Base-by-base conservation (phyloP, 1,284 basidiomycete genomes). In the Entoloma clypeatum region DNA sequence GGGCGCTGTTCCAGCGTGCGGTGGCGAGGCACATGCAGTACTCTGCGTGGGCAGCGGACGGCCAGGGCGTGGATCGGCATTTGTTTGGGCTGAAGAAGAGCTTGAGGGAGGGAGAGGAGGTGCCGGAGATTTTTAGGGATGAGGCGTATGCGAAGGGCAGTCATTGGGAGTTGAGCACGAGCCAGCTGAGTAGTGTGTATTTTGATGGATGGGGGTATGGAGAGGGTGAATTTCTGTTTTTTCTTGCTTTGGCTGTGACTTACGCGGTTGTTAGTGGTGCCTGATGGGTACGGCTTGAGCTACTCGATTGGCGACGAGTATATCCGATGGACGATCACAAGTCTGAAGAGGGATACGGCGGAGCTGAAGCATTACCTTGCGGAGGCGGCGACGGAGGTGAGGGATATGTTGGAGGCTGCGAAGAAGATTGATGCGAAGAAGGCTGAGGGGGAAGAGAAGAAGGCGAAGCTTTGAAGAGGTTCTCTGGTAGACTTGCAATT, bases 161-260 rank as follows among this genome's bases (percentile, higher is more conserved):
- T 40, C 89, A 93, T 61, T 99, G 95, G 96, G 87, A 93, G 64
- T 67, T 99, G 51, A 90, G 85, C 33, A 99, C 95, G 4, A 88
- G 83, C 52, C 89, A 97, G 63, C 71, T 99, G 49, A 87, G 84
- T 39, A 86, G 81, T 39, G 76, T 77, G 46, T 92, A 77, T 62
- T 73, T 99, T 36, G 89, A 94, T 53, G 92, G 92, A 25, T 97
- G 95, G 94, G 95, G 95, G 22, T 98, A 95, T 60, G 94, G 94
- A 8, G 92, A 97, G 77, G 91, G 86, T 89, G 45, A 62, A 30
- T 28, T 46, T 36, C 9, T 34, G 6, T 19, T 45, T n/a, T 44
- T 21, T 38, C 34, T 25, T 43, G 29, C 32, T 28, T 23, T 31
- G n/a, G 7, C 22, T 24, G 27, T 19, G 10, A 16, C 16, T 43